Evolutionary conservation across 2,329 filamentous ascomycete species (phyloP).

Genomic region (Alternaria arborescens): DNA sequence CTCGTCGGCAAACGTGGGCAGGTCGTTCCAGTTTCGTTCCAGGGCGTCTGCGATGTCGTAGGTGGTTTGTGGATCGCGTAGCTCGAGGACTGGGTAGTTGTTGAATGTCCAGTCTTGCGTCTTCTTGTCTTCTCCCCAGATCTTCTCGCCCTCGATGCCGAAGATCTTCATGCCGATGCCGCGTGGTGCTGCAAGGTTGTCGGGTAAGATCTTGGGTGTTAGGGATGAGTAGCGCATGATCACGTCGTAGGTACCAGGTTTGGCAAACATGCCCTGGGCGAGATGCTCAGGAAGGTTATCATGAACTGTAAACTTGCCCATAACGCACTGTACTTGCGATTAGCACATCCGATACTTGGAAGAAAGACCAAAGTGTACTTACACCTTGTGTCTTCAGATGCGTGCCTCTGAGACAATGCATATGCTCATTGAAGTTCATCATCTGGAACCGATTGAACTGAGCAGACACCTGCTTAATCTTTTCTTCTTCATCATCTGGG

Average conservation of each 20-base stretch:
- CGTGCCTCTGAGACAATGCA: constrained; percentile 48
- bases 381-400: constrained; percentile 60
- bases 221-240: constrained; percentile 42
- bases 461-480: constrained; percentile 57
- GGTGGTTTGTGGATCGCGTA: constrained; percentile 57
- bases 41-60: constrained; percentile 51
- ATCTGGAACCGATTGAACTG: constrained; percentile 58
- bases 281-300: constrained; percentile 56
- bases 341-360: neutral
- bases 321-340: constrained; percentile 43
- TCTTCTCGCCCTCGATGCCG: constrained; percentile 53
- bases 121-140: constrained; percentile 40
- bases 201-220: constrained; percentile 37
- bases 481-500: constrained; percentile 52
- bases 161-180: constrained; percentile 62
- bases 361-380: neutral
- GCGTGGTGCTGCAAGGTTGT: constrained; percentile 53
- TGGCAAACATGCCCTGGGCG: constrained; percentile 44
- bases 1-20: constrained; percentile 42
- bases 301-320: constrained; percentile 56
- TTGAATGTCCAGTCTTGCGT: constrained; percentile 61
- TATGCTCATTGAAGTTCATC: constrained; percentile 55
- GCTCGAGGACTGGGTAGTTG: constrained; percentile 58
- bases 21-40: constrained; percentile 39
- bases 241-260: constrained; percentile 34